Base-by-base conservation (phyloP, 108 stramenopile genomes). In the Skeletonema potamos region DNA sequence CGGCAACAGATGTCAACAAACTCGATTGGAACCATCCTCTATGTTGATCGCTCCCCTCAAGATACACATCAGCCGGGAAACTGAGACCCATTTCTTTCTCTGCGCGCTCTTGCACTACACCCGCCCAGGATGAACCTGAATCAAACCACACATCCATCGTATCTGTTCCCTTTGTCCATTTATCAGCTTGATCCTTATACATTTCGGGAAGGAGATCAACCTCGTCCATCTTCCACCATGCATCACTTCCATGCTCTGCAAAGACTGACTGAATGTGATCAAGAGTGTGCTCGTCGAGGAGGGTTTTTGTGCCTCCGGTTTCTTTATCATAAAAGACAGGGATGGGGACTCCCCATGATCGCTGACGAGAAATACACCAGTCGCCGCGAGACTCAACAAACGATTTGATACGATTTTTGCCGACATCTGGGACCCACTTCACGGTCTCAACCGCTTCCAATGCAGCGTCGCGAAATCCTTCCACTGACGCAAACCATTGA, bases 91-190 rank as follows among this genome's bases (percentile, higher is more conserved):
- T 63, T 46, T 73, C 71, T 17, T 79, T 70, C 73, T 92, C 92
- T 3, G 89, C 91, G 46, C 97, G 86, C 46, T 76, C 82, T 60
- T 86, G 84, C 27, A 84, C 86, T 15, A 99, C 97, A 58, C 97
- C 96, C 29, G 96, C 92, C 99, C 99, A 99, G 54, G 96, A 97
- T 2, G 96, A 93, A 56, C 99, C 99, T 9, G 94, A 96, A 85
- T 99, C 99, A 74, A 99, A 99, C 99, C 99, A 99, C 13, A 99
- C 99, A 76, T 99, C 99, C 96, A 99, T 97, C 27, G 99, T 99
- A 86, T 99, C 99, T 15, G 92, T 95, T n/a, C 99, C 98, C 62
- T 91, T 92, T 48, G 81, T 86, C 93, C 92, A 97, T 46, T 97
- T 96, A 54, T 89, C 95, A 8, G 96, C 96, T 62, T 91, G 79